These are phyloP conservation scores for Colletotrichum lupini DNA, from an alignment of 2,329 filamentous ascomycete genomes.

Conservation along the genomic window DNA sequence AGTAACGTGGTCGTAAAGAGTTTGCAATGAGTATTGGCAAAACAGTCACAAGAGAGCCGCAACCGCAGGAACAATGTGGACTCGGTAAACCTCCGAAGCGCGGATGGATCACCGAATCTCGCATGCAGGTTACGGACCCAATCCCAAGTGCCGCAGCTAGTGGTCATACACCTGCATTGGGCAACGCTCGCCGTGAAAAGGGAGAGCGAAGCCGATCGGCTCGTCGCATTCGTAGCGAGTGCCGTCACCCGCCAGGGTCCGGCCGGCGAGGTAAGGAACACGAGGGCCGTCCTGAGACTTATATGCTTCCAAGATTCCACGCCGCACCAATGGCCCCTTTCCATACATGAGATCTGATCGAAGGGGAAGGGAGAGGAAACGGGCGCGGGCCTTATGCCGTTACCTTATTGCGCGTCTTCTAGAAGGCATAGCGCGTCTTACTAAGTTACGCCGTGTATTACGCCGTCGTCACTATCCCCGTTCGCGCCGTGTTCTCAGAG, in stretches of 20 bases:
- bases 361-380: not conserved
- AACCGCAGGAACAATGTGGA: not conserved
- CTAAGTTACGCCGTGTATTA: not conserved
- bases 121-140: slow-evolving; percentile 11
- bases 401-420: not conserved
- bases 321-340: not conserved
- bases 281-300: not conserved
- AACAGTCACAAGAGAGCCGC: not conserved
- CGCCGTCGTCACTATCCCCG: slow-evolving; percentile 7
- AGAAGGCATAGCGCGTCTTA: not conserved
- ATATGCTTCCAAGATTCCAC: not conserved
- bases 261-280: not conserved
- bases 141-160: slow-evolving; percentile 17
- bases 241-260: not conserved
- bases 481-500: not conserved
- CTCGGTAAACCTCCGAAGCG: slow-evolving; percentile 27
- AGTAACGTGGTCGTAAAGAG: slow-evolving; percentile 15
- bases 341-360: not conserved
- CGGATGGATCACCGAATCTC: slow-evolving; percentile 30
- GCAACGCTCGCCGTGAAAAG: slow-evolving; percentile 14
- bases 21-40: slow-evolving; percentile 10
- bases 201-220: slow-evolving; percentile 20
- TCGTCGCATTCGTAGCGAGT: slow-evolving; percentile 1
- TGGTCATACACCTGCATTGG: not conserved
- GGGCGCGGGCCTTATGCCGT: not conserved